phyloP scores from a whole-genome alignment of 768 basidiomycete genomes.

The Chalciporus sphaerocephalus region DNA sequence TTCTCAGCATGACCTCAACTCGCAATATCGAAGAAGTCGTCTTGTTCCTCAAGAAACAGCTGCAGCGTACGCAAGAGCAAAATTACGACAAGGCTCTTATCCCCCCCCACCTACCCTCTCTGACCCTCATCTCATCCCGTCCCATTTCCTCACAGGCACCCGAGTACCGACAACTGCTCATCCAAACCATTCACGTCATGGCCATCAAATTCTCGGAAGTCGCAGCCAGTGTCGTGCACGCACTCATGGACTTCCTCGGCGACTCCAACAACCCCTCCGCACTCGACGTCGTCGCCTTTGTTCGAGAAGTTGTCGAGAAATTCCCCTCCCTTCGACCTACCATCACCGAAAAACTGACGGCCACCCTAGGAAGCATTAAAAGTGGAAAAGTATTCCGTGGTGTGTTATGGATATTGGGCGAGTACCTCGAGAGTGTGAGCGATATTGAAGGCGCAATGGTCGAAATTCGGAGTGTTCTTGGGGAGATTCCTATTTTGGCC shows the following conservation, averaged over 20 bases:
- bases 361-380: slow-evolving; percentile 81
- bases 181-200: slow-evolving; percentile 94
- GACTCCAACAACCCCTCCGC: slow-evolving; percentile 95
- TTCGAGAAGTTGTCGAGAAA: slow-evolving; percentile 93
- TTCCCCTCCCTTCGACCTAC: slow-evolving; percentile 82
- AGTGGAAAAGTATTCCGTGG: slow-evolving; percentile 97
- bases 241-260: slow-evolving; percentile 89
- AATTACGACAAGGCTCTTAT: slow-evolving; percentile 81
- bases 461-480: slow-evolving; percentile 80
- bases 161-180: slow-evolving; percentile 93
- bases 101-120: neutral
- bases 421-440: slow-evolving; percentile 68
- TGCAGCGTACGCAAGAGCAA: slow-evolving; percentile 87
- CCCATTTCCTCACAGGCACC: slow-evolving; percentile 52
- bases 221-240: slow-evolving; percentile 91
- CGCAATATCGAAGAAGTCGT: slow-evolving; percentile 97
- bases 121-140: neutral
- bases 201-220: slow-evolving; percentile 97
- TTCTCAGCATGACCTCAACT: slow-evolving; percentile 88
- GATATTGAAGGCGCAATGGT: slow-evolving; percentile 73
- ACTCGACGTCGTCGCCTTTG: slow-evolving; percentile 88
- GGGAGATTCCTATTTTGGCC: slow-evolving; percentile 96
- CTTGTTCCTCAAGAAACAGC: slow-evolving; percentile 93
- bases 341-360: slow-evolving; percentile 81
- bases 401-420: slow-evolving; percentile 96